phyloP scores from a whole-genome alignment of 768 basidiomycete species.

The Gloeostereum incarnatum region DNA sequence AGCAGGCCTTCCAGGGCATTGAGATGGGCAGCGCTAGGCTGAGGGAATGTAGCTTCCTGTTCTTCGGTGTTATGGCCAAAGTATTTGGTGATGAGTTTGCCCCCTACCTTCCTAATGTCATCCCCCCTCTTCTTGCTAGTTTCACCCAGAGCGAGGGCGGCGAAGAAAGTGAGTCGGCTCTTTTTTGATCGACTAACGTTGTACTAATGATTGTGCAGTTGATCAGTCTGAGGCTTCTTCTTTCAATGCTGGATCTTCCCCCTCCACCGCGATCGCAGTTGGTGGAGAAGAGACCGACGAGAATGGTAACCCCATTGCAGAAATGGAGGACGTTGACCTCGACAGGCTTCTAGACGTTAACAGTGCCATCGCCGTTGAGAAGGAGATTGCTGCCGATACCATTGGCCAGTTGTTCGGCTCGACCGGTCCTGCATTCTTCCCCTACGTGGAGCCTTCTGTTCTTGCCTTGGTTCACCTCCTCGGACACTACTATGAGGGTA shows the following conservation, averaged over 20 bases:
- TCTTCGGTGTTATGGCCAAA: constrained; percentile 97
- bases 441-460: constrained; percentile 78
- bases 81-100: constrained; percentile 95
- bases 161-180: constrained; percentile 41
- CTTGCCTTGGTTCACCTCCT: constrained; percentile 73
- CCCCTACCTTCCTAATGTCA: constrained; percentile 73
- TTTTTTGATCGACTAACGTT: constrained; percentile 7
- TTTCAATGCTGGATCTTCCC: constrained; percentile 70
- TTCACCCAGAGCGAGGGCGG: constrained; percentile 79
- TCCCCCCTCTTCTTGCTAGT: constrained; percentile 77
- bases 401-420: constrained; percentile 85
- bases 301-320: constrained; percentile 49
- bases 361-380: constrained; percentile 95
- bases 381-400: constrained; percentile 97
- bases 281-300: constrained; percentile 40
- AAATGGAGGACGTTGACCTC: constrained; percentile 72
- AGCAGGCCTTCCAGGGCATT: constrained; percentile 84
- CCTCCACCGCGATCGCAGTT: constrained; percentile 58
- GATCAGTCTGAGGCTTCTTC: constrained; percentile 43
- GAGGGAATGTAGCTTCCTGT: constrained; percentile 93
- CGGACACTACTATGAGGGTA: constrained; percentile 94
- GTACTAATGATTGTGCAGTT: constrained; percentile 21
- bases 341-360: constrained; percentile 90
- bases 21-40: constrained; percentile 81
- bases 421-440: constrained; percentile 79